Conservation (phyloP, 2,329 filamentous ascomycete genomes). For the Dothiorella sarmentorum region DNA sequence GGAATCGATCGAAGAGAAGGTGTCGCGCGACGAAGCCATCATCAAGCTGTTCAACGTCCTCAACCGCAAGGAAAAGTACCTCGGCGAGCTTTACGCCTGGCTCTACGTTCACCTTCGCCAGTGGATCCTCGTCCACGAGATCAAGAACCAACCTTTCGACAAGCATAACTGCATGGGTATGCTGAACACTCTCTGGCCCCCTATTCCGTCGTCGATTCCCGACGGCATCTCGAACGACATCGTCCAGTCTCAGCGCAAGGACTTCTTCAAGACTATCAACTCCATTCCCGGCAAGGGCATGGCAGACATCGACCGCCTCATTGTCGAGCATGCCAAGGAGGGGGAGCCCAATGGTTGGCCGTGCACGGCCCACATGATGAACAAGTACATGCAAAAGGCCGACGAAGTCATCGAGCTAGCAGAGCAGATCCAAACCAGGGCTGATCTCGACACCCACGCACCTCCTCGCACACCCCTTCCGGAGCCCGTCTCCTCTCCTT, state of each 20-base stretch:
- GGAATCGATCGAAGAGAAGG: slow-evolving; percentile 41
- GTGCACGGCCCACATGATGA: slow-evolving; percentile 45
- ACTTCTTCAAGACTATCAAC: slow-evolving; percentile 61
- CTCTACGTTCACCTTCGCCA: slow-evolving; percentile 60
- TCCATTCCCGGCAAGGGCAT: slow-evolving; percentile 56
- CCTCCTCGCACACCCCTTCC: slow-evolving; percentile 3
- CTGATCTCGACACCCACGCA: slow-evolving; percentile 10
- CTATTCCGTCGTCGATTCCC: slow-evolving; percentile 41
- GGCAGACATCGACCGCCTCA: slow-evolving; percentile 50
- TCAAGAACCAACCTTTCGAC: slow-evolving; percentile 60
- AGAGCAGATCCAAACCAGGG: slow-evolving; percentile 3
- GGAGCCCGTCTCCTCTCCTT: slow-evolving; percentile 26
- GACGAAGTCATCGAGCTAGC: slow-evolving; percentile 55
- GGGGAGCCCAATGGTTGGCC: slow-evolving; percentile 58
- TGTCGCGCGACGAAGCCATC: slow-evolving; percentile 50
- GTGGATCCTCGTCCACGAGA: slow-evolving; percentile 65
- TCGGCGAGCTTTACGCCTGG: slow-evolving; percentile 49
- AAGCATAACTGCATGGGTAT: slow-evolving; percentile 65
- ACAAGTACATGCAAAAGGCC: slow-evolving; percentile 57
- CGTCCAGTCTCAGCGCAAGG: slow-evolving; percentile 56
- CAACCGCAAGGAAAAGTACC: slow-evolving; percentile 10
- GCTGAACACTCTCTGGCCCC: slow-evolving; percentile 65
- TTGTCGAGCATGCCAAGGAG: slow-evolving; percentile 50
- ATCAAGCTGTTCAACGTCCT: slow-evolving; percentile 14
- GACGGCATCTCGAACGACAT: slow-evolving; percentile 47